A percentile compares a stretch with the other conserved stretches of the same genome.
These are phyloP conservation scores for Wallacemonas sp. DNA, from an alignment of 208 protist genomes.

Conservation along the genomic window DNA sequence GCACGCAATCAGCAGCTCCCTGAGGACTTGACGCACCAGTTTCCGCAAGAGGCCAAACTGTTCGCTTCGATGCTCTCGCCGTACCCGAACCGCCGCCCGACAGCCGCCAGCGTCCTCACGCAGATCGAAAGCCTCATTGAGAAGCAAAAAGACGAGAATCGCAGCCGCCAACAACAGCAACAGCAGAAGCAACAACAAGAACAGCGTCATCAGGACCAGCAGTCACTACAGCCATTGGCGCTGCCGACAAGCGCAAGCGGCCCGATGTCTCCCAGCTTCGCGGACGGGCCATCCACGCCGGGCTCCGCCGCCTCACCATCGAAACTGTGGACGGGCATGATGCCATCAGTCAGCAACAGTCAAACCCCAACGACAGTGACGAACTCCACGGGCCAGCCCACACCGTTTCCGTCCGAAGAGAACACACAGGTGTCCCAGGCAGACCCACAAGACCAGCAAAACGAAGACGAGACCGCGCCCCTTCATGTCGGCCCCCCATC, in stretches of 20 bases:
- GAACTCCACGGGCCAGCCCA: not conserved
- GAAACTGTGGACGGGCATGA: not conserved
- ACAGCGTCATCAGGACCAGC: no score
- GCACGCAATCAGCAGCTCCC: conserved; percentile 48
- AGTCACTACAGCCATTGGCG: no score
- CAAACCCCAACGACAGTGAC: not conserved
- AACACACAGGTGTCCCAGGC: not conserved
- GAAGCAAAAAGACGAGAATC: conserved; percentile 10
- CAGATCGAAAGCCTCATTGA: conserved; percentile 7
- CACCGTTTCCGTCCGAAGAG: not conserved
- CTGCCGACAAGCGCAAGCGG: no score
- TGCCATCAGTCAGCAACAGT: not conserved
- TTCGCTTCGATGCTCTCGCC: conserved; percentile 49
- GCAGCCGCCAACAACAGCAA: no score
- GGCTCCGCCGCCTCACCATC: not conserved
- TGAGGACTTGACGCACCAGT: conserved; percentile 27
- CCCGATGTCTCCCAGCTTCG: no score
- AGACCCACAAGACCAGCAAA: no score
- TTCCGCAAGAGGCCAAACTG: conserved; percentile 52
- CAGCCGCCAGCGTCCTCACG: conserved; percentile 31
- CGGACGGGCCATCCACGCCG: not conserved
- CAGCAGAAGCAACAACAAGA: no score
- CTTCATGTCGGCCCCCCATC: not conserved
- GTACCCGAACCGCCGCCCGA: conserved; percentile 13
- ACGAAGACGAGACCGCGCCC: not conserved